These are phyloP conservation scores for Durio zibethinus DNA, from an alignment of 345 rosid species.

Conservation along the genomic window DNA sequence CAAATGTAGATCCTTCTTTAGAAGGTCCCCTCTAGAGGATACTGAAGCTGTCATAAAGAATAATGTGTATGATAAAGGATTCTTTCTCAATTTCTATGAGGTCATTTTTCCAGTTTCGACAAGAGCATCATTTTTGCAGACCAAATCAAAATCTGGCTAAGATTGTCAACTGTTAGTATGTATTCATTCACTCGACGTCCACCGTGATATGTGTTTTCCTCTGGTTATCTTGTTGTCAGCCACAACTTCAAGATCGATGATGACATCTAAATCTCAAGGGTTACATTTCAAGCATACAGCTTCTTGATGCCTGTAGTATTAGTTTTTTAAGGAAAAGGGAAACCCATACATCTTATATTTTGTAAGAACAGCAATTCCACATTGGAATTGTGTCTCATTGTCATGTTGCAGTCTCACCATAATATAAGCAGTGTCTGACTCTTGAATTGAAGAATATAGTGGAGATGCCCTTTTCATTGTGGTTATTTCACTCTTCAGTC, in stretches of 20 bases:
- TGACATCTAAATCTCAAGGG: neutral
- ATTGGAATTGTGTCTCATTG: too few relatives aligned
- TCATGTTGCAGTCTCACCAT: too few relatives aligned
- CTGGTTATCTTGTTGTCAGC: neutral
- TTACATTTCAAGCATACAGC: neutral
- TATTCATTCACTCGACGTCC: neutral
- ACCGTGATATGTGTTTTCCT: neutral
- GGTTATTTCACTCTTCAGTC: too few relatives aligned
- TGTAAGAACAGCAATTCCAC: neutral
- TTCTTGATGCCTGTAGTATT: neutral
- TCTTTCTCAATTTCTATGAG: constrained; percentile 54
- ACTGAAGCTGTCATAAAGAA: constrained; percentile 36
- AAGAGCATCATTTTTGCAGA: constrained; percentile 40
- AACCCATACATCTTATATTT: neutral
- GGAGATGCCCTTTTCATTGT: too few relatives aligned
- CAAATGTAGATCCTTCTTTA: constrained; percentile 57
- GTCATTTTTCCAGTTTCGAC: constrained; percentile 56
- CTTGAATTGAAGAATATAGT: too few relatives aligned
- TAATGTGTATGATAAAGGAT: constrained; percentile 63
- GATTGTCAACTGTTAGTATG: neutral
- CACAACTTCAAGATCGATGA: neutral
- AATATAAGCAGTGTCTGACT: too few relatives aligned
- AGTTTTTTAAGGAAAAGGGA: neutral
- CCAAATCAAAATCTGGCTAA: constrained; percentile 39
- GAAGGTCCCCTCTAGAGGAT: constrained; percentile 51